Conservation (phyloP, 805 yeast species). For the Cephaloascus albidus region DNA sequence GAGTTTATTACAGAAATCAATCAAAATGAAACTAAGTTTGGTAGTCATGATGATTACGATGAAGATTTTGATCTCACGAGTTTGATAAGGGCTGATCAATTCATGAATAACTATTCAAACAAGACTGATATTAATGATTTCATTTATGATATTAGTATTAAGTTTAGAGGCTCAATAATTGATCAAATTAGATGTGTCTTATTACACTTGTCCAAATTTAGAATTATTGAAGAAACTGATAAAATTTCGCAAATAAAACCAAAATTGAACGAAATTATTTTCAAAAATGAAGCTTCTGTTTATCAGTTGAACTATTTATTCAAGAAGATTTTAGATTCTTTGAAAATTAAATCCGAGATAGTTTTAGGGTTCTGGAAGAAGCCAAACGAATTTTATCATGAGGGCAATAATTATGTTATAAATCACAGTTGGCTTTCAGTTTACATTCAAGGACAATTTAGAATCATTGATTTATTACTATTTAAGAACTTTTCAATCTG, state of each 20-base stretch:
- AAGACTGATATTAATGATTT: slow-evolving; percentile 27
- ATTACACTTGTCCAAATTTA: slow-evolving; percentile 61
- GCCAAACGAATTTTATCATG: slow-evolving; percentile 51
- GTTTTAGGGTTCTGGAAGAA: slow-evolving; percentile 78
- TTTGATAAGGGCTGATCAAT: slow-evolving; percentile 18
- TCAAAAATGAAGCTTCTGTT: slow-evolving; percentile 45
- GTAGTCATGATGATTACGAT: slow-evolving; percentile 1
- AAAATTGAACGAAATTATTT: slow-evolving; percentile 31
- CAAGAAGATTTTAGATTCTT: slow-evolving; percentile 57
- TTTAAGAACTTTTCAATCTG: slow-evolving; percentile 22
- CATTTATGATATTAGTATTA: slow-evolving; percentile 29
- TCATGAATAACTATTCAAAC: slow-evolving; percentile 18
- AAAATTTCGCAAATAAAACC: slow-evolving; percentile 27
- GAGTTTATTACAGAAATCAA: slow-evolving; percentile 32
- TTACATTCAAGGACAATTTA: slow-evolving; percentile 65
- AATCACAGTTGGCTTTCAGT: slow-evolving; percentile 91
- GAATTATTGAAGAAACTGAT: slow-evolving; percentile 27
- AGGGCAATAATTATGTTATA: slow-evolving; percentile 37
- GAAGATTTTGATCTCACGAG: slow-evolving; percentile 2
- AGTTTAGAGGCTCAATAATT: slow-evolving; percentile 28
- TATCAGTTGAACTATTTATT: slow-evolving; percentile 74
- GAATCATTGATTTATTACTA: slow-evolving; percentile 57
- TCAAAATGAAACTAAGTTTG: slow-evolving; percentile 21
- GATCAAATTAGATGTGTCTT: slow-evolving; percentile 52
- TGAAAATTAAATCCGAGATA: slow-evolving; percentile 67